Evolutionary conservation across 2,329 filamentous ascomycete genomes (phyloP).

Genomic region (Setomelanomma holmii): DNA sequence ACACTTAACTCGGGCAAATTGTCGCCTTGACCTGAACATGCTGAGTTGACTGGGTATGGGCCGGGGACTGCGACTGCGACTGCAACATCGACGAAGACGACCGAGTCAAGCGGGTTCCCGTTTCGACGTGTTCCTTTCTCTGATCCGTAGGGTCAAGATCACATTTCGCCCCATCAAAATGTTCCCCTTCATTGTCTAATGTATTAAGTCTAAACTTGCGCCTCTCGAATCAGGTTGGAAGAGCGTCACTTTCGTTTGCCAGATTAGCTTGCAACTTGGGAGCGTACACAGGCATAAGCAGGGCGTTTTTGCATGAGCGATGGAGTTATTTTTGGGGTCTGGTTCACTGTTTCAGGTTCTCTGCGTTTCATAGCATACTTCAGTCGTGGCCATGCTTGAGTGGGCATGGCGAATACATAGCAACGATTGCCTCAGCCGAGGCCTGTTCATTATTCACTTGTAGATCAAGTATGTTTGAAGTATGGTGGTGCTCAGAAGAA

Average conservation of each 20-base stretch:
- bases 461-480: no score
- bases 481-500: not conserved
- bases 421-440: slow-evolving; percentile 9
- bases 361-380: not conserved
- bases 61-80: not conserved
- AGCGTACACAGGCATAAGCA: not conserved
- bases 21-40: no score
- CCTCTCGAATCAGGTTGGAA: no score
- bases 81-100: not conserved
- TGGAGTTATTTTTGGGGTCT: slow-evolving; percentile 4
- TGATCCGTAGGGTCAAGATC: not conserved
- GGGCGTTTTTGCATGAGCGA: slow-evolving; percentile 13
- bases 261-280: no score
- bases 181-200: no score
- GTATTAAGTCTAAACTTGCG: not conserved
- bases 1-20: not conserved
- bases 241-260: no score
- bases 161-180: not conserved
- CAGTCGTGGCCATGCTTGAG: not conserved
- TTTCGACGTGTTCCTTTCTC: not conserved
- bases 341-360: not conserved
- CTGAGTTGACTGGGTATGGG: not conserved
- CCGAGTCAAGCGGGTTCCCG: not conserved
- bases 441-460: slow-evolving; percentile 2
- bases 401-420: slow-evolving; percentile 2